These are phyloP conservation scores for Tolypocladium endophyticum DNA, from an alignment of 2,329 filamentous ascomycete genomes.

Conservation along the genomic window DNA sequence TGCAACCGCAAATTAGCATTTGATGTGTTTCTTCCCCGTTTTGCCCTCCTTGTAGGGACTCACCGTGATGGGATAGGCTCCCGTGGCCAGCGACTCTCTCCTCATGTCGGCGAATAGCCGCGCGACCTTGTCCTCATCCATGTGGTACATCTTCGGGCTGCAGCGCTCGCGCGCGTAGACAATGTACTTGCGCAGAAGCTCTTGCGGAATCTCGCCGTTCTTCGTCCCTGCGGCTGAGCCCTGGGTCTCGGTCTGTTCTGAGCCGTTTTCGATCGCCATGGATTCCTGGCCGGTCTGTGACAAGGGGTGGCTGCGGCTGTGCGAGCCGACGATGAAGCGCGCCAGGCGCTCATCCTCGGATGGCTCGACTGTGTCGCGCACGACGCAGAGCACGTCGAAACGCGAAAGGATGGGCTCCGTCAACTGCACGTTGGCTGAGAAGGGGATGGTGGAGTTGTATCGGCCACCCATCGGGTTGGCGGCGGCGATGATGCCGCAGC, in stretches of 20 bases:
- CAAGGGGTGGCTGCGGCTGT: constrained; percentile 76
- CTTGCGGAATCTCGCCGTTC: constrained; percentile 73
- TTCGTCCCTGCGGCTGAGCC: constrained; percentile 8
- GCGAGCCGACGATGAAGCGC: constrained; percentile 88
- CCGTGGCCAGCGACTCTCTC: constrained; percentile 82
- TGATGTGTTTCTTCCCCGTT: not conserved
- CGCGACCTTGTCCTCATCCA: constrained; percentile 95
- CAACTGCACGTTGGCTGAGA: constrained; percentile 91
- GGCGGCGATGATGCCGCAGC: constrained; percentile 91
- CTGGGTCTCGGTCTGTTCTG: constrained; percentile 30
- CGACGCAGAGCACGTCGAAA: constrained; percentile 95
- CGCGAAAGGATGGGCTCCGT: constrained; percentile 96
- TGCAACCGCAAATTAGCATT: not conserved
- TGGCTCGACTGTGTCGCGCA: constrained; percentile 90
- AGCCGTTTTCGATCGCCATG: constrained; percentile 55
- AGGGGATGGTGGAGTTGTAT: constrained; percentile 93
- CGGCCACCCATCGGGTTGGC: constrained; percentile 94
- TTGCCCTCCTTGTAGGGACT: constrained; percentile 23
- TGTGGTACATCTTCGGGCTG: constrained; percentile 87
- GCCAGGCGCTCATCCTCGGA: constrained; percentile 86
- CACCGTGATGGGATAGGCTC: constrained; percentile 96
- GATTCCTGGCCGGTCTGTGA: constrained; percentile 37
- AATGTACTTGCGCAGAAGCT: constrained; percentile 90
- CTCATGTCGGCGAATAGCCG: constrained; percentile 94
- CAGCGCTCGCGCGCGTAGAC: constrained; percentile 86